Conservation (phyloP, 176 grass and related monocot genomes). For the Otatea glauca region DNA sequence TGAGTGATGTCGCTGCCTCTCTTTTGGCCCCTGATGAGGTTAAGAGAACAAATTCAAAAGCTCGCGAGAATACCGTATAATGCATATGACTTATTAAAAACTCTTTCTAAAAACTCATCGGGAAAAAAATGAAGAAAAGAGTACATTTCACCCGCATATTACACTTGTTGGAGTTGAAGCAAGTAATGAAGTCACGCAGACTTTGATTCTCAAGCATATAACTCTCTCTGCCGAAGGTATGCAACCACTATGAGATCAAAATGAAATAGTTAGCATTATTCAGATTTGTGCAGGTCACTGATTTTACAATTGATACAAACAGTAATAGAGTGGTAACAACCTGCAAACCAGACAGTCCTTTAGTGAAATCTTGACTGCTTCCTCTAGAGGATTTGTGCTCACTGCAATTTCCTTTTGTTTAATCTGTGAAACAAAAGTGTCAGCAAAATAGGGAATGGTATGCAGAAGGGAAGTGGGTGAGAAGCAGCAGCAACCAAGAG, state of each 20-base stretch:
- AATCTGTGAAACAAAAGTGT: slow-evolving; percentile 46
- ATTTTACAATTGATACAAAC: no score
- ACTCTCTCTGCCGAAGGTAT: slow-evolving; percentile 94
- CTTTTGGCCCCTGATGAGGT: no score
- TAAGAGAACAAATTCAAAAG: no score
- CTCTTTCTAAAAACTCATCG: no score
- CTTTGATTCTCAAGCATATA: slow-evolving; percentile 99
- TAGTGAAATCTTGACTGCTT: slow-evolving; percentile 93
- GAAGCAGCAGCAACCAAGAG: not conserved
- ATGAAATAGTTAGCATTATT: slow-evolving; percentile 27
- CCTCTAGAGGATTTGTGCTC: slow-evolving; percentile 64
- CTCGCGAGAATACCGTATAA: no score
- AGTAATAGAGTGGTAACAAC: no score
- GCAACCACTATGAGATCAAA: slow-evolving; percentile 78
- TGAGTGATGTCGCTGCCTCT: no score
- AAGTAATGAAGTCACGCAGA: slow-evolving; percentile 78
- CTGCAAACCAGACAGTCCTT: slow-evolving; percentile 99
- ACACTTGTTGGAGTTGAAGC: slow-evolving; percentile 67
- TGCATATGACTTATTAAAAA: no score
- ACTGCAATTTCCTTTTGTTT: slow-evolving; percentile 60
- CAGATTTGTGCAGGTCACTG: not conserved
- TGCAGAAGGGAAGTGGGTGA: not conserved
- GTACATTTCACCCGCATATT: no score
- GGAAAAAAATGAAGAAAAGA: no score
- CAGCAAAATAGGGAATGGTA: slow-evolving; percentile 24